These are phyloP conservation scores for Lactarius evosmus DNA, from an alignment of 768 basidiomycete species.

Conservation along the genomic window DNA sequence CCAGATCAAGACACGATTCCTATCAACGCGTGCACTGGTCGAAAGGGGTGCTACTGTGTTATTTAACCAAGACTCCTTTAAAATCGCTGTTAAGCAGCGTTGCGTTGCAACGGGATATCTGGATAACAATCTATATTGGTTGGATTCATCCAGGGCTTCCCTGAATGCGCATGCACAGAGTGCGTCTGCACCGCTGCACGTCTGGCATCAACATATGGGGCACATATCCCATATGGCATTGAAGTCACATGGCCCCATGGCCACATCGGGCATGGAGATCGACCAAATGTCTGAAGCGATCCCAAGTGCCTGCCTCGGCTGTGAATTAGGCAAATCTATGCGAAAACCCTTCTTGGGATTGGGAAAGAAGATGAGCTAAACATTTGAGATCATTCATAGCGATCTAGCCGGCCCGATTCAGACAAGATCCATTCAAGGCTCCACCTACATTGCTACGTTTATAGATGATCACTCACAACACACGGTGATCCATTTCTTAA, in stretches of 20 bases:
- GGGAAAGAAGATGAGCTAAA: background rate
- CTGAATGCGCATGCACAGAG: background rate
- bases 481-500: background rate
- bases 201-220: slow-evolving; percentile 2
- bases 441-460: background rate
- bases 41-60: too few relatives aligned
- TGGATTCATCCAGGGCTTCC: background rate
- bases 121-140: background rate
- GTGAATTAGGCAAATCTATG: background rate
- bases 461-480: background rate
- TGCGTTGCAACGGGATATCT: background rate
- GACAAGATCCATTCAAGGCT: background rate
- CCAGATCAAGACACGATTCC: background rate
- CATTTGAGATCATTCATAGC: background rate
- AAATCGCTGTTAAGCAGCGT: background rate
- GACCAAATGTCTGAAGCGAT: background rate
- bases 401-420: slow-evolving; percentile 5
- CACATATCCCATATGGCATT: background rate
- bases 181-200: background rate
- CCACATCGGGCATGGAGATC: background rate
- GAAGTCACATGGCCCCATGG: background rate
- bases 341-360: background rate
- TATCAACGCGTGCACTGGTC: background rate
- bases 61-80: background rate
- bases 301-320: background rate